Evolutionary conservation across 768 basidiomycete species (phyloP).

Genomic region (Mycena crocata): DNA sequence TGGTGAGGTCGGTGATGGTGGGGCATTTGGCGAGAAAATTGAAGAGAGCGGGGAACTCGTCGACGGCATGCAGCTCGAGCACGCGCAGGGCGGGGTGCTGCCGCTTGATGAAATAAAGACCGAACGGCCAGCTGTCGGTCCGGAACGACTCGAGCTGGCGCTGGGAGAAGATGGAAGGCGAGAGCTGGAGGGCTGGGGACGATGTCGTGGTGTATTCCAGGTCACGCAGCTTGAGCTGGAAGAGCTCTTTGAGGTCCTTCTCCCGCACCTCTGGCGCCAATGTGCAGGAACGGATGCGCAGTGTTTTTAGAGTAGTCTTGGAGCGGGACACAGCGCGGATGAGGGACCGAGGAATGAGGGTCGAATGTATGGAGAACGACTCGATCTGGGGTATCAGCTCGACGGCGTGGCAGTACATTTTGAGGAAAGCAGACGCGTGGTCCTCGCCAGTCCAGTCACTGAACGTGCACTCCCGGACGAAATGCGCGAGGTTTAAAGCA

Average conservation of each 20-base stretch:
- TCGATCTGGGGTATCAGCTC: constrained; percentile 15
- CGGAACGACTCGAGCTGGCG: constrained; percentile 17
- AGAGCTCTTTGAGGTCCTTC: neutral
- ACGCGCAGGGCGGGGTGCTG: constrained; percentile 22
- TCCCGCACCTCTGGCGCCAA: neutral
- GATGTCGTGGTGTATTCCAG: constrained; percentile 15
- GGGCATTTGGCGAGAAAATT: constrained; percentile 20
- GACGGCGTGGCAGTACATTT: constrained; percentile 5
- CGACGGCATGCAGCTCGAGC: constrained; percentile 26
- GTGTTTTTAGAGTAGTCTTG: neutral
- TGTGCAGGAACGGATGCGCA: constrained; percentile 24
- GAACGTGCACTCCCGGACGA: constrained; percentile 23
- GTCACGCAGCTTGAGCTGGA: constrained; percentile 1
- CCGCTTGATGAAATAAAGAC: constrained; percentile 20
- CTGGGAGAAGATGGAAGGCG: constrained; percentile 13
- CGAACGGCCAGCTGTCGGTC: constrained; percentile 26
- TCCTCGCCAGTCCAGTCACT: constrained; percentile 10
- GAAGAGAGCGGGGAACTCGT: constrained; percentile 19
- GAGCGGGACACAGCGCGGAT: constrained; percentile 13
- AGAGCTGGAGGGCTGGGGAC: neutral
- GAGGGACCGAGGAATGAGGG: constrained; percentile 15
- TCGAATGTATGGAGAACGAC: constrained; percentile 12
- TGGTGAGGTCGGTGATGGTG: constrained; percentile 24
- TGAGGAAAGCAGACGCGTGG: constrained; percentile 7
- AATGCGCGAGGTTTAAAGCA: constrained; percentile 8